Conservation (phyloP, 805 yeast species). For the Hyphopichia homilentoma region DNA sequence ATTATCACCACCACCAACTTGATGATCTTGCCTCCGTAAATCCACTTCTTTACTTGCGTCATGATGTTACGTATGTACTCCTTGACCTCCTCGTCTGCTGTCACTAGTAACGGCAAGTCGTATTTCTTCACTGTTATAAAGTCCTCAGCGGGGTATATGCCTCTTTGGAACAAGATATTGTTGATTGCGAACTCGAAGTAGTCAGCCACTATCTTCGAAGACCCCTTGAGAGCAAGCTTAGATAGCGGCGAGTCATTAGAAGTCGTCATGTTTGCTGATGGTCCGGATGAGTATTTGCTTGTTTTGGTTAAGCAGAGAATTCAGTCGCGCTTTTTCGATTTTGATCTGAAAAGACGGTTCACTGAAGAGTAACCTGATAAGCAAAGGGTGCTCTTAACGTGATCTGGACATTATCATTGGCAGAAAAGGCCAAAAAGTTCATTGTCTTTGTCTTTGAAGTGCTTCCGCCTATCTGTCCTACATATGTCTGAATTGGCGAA, state of each 20-base stretch:
- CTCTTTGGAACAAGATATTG: slow-evolving; percentile 81
- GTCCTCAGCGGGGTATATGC: slow-evolving; percentile 85
- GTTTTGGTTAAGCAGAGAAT: no score
- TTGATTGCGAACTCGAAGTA: slow-evolving; percentile 81
- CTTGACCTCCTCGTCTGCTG: slow-evolving; percentile 73
- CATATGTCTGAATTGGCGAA: no score
- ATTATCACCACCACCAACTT: slow-evolving; percentile 71
- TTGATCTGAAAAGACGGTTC: no score
- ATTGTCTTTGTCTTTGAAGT: no score
- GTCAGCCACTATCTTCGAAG: slow-evolving; percentile 75
- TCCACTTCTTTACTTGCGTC: slow-evolving; percentile 68
- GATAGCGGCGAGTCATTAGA: slow-evolving; percentile 9
- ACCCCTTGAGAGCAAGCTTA: slow-evolving; percentile 67
- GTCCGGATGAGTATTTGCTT: neutral
- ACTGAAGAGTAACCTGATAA: no score
- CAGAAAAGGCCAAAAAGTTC: no score
- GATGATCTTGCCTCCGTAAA: slow-evolving; percentile 62
- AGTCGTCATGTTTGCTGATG: neutral
- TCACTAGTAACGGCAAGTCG: slow-evolving; percentile 69
- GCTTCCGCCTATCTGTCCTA: no score
- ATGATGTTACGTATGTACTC: slow-evolving; percentile 64
- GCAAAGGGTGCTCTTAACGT: no score
- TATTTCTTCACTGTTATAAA: slow-evolving; percentile 75
- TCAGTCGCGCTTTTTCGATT: no score
- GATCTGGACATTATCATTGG: no score